Evolutionary conservation across 129 eudicot genomes (phyloP).

Genomic region (Apium graveolens): DNA sequence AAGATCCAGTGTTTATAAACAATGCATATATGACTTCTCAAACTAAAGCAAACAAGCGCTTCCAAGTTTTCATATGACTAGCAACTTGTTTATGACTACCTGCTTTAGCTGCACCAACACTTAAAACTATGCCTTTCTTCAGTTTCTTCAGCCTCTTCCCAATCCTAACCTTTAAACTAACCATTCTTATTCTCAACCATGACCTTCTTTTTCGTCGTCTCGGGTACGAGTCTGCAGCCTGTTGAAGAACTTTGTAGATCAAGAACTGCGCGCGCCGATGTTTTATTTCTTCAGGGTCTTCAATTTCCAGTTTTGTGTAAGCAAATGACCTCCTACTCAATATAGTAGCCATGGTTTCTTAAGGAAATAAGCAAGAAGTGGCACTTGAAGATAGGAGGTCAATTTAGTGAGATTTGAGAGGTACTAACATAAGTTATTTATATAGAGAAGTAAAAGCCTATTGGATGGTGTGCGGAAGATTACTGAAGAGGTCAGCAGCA

Average conservation of each 20-base stretch:
- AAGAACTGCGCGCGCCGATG: constrained; percentile 34
- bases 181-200: constrained; percentile 25
- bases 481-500: background rate
- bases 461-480: constrained; percentile 1
- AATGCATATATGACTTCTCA: background rate
- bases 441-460: background rate
- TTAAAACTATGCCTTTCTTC: constrained; percentile 12
- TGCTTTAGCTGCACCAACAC: constrained; percentile 18
- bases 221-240: constrained; percentile 13
- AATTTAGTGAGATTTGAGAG: background rate
- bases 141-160: constrained; percentile 34
- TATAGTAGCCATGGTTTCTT: background rate
- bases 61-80: constrained; percentile 24
- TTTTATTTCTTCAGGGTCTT: constrained; percentile 28
- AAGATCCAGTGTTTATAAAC: background rate
- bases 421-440: background rate
- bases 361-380: background rate
- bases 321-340: constrained; percentile 21
- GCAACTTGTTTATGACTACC: constrained; percentile 21
- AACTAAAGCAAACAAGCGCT: constrained; percentile 21
- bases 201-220: constrained; percentile 15
- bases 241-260: constrained; percentile 35
- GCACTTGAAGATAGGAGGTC: background rate
- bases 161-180: constrained; percentile 27
- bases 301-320: constrained; percentile 25